Base-by-base conservation (phyloP, 108 stramenopile species). In the Poteriospumella lacustris region DNA sequence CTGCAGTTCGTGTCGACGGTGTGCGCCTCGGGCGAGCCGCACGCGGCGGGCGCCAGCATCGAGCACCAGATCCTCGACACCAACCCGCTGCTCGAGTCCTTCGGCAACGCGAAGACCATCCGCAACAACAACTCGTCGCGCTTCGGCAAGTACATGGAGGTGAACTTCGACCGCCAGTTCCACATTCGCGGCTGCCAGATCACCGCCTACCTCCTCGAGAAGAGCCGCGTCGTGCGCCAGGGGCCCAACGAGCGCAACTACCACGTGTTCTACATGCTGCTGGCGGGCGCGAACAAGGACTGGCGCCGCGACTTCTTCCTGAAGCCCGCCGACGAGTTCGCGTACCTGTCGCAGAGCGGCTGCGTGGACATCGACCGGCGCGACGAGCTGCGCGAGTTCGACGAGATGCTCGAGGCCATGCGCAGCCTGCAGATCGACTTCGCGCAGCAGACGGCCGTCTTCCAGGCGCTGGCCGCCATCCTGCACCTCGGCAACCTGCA, bases 401-500 rank as follows among this genome's bases (percentile, higher is more conserved):
- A 58, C 58, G 59, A 62, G 42, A 44, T 80, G 56, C 1, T 68
- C 56, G n/a, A 47, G 36, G 81, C 84, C 44, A 78, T 85, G 59
- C 39, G 15, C 26, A 40, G 31, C 24, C 75, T 85, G 41, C 58
- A 52, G 5, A 39, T 82, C 29, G 68, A 38, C 38, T 39, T 2
- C 1, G 68, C 43, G 5, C 26, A 2, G 40, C 31, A 1, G 31
- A 44, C 12, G 39, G 58, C 33, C 42, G 68, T 84, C 39, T 81
- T 75, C 44, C 43, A 40, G 43, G 52, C 85, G 38, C 39, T 84
- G 47, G 82, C 88, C 26, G 88, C 82, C 24, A 58, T 88, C 40
- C 58, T 88, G 58, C 85, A 83, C 75, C 83, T 88, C 29, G 86
- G 87, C 24, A 86, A 88, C 81, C 56, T 86, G 38, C 59, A 33